Base-by-base conservation (phyloP, 371 early-diverging fungal genomes). In the Actinomortierella ambigua region DNA sequence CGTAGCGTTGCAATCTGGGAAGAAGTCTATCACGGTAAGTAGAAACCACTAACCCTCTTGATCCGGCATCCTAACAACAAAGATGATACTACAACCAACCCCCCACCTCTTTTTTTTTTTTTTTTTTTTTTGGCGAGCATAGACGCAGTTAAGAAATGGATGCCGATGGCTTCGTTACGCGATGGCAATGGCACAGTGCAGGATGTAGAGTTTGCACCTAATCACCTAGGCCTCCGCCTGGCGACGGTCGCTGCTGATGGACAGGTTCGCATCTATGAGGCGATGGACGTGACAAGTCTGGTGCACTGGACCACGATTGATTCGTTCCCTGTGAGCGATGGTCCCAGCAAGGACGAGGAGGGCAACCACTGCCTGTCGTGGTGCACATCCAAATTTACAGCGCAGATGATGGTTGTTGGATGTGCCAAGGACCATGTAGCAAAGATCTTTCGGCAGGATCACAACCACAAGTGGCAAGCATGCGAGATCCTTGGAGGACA, bases 1-100 rank as follows among this genome's bases (percentile, higher is more conserved):
- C 81, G 95, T 26, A 89, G 90, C 22, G 93, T 96, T 3, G 85
- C 88, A 60, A 90, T 98, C 22, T 96, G 95, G 93, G 94, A 95
- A 65, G 96, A 96, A 73, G 87, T 88, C 52, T 88, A 90, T 39
- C 76, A 83, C 50, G 91, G 90, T 89, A 78, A 71, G 4, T n/a
- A 44, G 20, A 44, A 5, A 44, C n/a, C n/a, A n/a, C n/a, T n/a
- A n/a, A n/a, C n/a, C n/a, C n/a, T n/a, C n/a, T n/a, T n/a, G n/a
- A n/a, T n/a, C n/a, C n/a, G n/a, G n/a, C 20, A 44, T 44, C 13
- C 44, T n/a, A 2, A 44, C 44, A 44, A 44, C 42, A 59, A 57
- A 28, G 22, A 14, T 51, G 64, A n/a, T 23, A 22, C n/a, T 61
- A n/a, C 59, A n/a, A 4, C 8, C 18, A 11, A 5, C 55, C 27